Evolutionary conservation across 75 land plant species (phyloP).

Genomic region (Chamaecyparis obtusa): DNA sequence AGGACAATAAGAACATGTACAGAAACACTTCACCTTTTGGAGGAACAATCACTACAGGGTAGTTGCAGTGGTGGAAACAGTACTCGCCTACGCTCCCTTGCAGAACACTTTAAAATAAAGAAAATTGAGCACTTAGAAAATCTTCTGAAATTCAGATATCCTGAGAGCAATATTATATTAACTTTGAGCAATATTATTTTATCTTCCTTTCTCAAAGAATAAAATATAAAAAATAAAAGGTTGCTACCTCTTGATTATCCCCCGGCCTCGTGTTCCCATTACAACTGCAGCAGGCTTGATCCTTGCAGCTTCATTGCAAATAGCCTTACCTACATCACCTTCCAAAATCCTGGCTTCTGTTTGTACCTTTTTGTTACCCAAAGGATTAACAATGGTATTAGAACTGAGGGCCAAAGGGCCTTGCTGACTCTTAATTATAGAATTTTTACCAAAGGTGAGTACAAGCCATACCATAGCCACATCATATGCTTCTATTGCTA

Average conservation of each 20-base stretch:
- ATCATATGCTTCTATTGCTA: conserved; percentile 64
- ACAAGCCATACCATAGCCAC: conserved; percentile 66
- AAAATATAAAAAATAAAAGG: neutral
- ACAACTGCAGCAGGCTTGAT: conserved; percentile 80
- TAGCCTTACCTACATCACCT: conserved; percentile 79
- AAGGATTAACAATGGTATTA: neutral
- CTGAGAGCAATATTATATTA: too few species aligned
- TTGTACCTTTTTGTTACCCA: conserved; percentile 32
- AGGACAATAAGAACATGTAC: neutral
- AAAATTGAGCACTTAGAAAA: neutral
- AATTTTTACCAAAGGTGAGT: neutral
- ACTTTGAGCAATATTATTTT: neutral
- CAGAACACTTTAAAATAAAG: conserved; percentile 46
- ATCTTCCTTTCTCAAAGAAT: neutral
- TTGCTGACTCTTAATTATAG: neutral
- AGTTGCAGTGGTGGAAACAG: conserved; percentile 65
- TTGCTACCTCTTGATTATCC: conserved; percentile 62
- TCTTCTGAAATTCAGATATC: neutral
- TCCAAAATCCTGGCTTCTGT: conserved; percentile 54
- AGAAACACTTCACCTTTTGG: conserved; percentile 57
- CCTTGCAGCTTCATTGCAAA: conserved; percentile 71
- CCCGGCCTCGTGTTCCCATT: conserved; percentile 71
- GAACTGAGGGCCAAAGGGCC: neutral
- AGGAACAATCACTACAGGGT: conserved; percentile 82
- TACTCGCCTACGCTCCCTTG: conserved; percentile 90